Conservation (phyloP, 768 basidiomycete species). For the Suillus subluteus region DNA sequence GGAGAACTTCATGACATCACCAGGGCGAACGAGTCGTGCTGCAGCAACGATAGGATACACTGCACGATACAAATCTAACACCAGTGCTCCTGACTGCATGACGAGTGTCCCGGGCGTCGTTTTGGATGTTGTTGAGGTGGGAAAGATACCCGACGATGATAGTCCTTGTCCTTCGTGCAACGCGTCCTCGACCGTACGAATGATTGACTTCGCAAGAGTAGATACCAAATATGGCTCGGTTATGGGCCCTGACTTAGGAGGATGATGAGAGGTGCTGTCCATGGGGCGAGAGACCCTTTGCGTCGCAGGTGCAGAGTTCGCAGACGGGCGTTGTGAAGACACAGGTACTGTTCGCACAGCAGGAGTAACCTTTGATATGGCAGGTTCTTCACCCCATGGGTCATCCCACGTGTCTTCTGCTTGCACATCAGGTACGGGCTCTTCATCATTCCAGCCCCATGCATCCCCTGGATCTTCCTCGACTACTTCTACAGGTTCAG, state of each 20-base stretch:
- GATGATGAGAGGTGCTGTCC: slow-evolving; percentile 21
- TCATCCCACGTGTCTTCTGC: slow-evolving; percentile 63
- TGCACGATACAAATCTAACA: slow-evolving; percentile 80
- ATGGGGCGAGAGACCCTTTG: slow-evolving; percentile 22
- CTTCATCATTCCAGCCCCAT: slow-evolving; percentile 80
- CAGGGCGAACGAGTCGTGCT: slow-evolving; percentile 50
- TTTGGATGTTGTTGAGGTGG: slow-evolving; percentile 32
- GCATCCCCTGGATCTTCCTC: slow-evolving; percentile 54
- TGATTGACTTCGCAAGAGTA: slow-evolving; percentile 53
- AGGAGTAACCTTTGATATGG: slow-evolving; percentile 30
- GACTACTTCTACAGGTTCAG: slow-evolving; percentile 17
- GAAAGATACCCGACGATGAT: slow-evolving; percentile 56
- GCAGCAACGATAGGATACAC: slow-evolving; percentile 70
- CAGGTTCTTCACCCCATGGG: slow-evolving; percentile 62
- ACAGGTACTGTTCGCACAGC: slow-evolving; percentile 32
- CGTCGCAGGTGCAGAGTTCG: slow-evolving; percentile 38
- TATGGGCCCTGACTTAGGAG: slow-evolving; percentile 19
- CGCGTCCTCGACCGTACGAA: slow-evolving; percentile 60
- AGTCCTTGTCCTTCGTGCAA: slow-evolving; percentile 72
- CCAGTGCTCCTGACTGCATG: slow-evolving; percentile 60
- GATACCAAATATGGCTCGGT: slow-evolving; percentile 67
- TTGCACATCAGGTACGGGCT: slow-evolving; percentile 29
- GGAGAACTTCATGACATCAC: slow-evolving; percentile 70
- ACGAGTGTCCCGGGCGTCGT: slow-evolving; percentile 56
- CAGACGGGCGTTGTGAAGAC: slow-evolving; percentile 41